Base-by-base conservation (phyloP, 306 rosid species). In the Vachellia collinsii region DNA sequence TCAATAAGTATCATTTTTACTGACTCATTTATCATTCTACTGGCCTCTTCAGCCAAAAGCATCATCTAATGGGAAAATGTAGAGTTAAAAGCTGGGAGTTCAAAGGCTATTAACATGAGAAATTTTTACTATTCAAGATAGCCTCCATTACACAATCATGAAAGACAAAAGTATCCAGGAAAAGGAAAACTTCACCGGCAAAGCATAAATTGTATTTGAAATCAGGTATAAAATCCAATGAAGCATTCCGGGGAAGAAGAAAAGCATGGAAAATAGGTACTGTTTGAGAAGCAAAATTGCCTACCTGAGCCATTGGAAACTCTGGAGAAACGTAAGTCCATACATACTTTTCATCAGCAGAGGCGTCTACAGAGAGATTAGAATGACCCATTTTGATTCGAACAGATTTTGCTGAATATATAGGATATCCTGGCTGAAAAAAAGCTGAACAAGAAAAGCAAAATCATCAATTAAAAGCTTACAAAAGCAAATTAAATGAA, bases 251-350 rank as follows among this genome's bases (percentile, higher is more conserved):
- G 23, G 39, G 70, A 72, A 56, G 53, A 71, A 62, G 25, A 77
- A 56, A 56, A 44, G 44, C 29, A 59, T 42, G 59, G 42, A 78
- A 81, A 51, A 75, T 46, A 82, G 71, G 64, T 56, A 46, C 47
- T 59, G 42, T 65, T 54, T 70, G 56, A 77, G 42, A 81, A 81
- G 71, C 58, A 6, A 73, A 47, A 50, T 46, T 38, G 68, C 79
- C 75, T 72, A 89, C 99, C 89, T 90, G 92, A 85, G 86, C 75
- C 99, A 95, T 95, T 66, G 90, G 88, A 85, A 91, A 95, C 69
- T 74, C 92, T 5, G 90, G 90, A 64, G 99, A 95, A 73, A 91
- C 87, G 88, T 93, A 91, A 29, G 97, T 93, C 99, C 98, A 95
- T 62, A 74, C 67, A 77, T 85, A 91, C 79, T 50, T 62, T 17